Evolutionary conservation across 2,329 filamentous ascomycete genomes (phyloP), one percentile per base, ranked within the genome.

Genomic region (Cladorrhinum sp.): DNA sequence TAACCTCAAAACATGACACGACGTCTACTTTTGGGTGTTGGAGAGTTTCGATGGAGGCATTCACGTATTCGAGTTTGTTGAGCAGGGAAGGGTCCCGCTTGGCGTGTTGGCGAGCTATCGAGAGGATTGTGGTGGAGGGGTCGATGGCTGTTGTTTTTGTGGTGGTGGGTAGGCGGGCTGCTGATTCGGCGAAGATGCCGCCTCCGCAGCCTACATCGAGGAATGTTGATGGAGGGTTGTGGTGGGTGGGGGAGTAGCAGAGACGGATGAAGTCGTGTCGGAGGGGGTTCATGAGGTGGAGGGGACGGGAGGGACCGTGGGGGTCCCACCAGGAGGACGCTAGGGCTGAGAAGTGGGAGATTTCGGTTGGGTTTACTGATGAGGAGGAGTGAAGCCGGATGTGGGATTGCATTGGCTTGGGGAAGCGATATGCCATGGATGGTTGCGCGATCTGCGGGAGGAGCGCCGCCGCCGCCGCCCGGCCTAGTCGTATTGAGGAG

Each of bases 241-340:
- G 63, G 23, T 76, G 70, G 52, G 78, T 76, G 62, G 77, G 76
- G 51, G 82, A 79, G 20, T 84, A 82, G 72, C 94, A 97, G 64
- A 79, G 77, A 21, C 82, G 82, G 74, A 97, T 95, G 77, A 98
- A 98, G 76, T 92, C 87, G 78, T 98, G 93, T 33, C 95, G 92
- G 51, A 96, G 85, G 1, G 95, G 95, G 77, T 99, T 98, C 94
- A 99, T 98, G 67, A 96, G 88, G 76, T 99, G 95, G 1, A 99
- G 86, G 61, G 97, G 86, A 42, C 94, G 87, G 3, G 92, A 97
- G 6, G 94, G 89, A 56, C 95, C 95, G 72, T 96, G 87, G 1
- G 94, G 91, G 76, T 98, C 93, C 95, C 95, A 99, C 95, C 95
- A 99, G 70, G 89, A 89, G 66, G 90, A 91, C 66, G 95, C 95